phyloP scores from a whole-genome alignment of 2,329 filamentous ascomycete species.

The Ophiostoma sp. region DNA sequence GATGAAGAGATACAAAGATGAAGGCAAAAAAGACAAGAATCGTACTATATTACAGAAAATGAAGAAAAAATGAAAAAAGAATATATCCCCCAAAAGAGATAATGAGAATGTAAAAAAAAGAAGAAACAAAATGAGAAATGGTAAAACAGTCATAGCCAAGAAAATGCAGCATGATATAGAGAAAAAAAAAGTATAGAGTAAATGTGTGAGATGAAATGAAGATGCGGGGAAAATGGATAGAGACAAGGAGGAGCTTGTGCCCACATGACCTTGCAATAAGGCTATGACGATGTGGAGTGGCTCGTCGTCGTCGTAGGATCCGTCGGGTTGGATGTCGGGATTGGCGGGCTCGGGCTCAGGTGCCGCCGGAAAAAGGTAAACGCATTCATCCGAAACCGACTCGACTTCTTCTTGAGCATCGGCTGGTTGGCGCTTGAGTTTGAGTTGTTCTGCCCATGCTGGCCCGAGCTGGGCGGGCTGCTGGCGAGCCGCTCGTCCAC shows the following conservation, averaged over 20 bases:
- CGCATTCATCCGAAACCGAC: conserved; percentile 59
- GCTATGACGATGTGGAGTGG: conserved; percentile 8
- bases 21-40: background rate
- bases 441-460: conserved; percentile 34
- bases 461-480: conserved; percentile 5
- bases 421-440: conserved; percentile 38
- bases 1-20: too few relatives aligned
- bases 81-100: background rate
- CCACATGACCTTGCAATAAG: too few relatives aligned
- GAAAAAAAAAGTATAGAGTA: background rate
- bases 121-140: background rate
- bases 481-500: background rate
- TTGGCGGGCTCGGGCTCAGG: conserved; percentile 40
- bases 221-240: background rate
- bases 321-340: conserved; percentile 27
- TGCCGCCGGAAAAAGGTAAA: conserved; percentile 53
- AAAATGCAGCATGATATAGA: conserved; percentile 12
- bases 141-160: background rate
- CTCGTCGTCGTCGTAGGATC: background rate
- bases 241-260: background rate
- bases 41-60: conserved; percentile 14
- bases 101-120: background rate
- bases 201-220: conserved; percentile 10
- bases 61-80: background rate
- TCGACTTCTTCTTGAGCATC: conserved; percentile 56